Base-by-base conservation (phyloP, 129 eudicot species). In the Helianthus tuberosus region DNA sequence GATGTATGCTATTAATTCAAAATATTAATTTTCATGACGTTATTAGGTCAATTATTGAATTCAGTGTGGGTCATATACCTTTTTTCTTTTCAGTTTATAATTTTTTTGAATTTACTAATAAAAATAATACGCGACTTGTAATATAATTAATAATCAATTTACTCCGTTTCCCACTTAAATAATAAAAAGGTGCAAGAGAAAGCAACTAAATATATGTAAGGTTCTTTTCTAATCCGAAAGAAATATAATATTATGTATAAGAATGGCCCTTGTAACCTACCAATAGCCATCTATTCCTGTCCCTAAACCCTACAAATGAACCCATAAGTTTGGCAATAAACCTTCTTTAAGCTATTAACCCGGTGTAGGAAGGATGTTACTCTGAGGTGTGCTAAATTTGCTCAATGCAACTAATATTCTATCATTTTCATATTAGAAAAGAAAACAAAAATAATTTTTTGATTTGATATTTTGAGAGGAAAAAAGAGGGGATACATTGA, bases 221-320 rank as follows among this genome's bases (percentile, higher is more conserved):
- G 71, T 69, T 49, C 60, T n/a, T 9, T 51, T 51, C 3, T n/a
- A 15, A 36, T 70, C 39, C 17, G 23, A 6, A 23, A 67, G 25
- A 67, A 27, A 66, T 39, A 39, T 63, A 38, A 64, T 15, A 15
- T 12, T 12, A 44, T 5, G 48, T 43, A 66, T 43, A 66, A 16
- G 20, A 29, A n/a, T 38, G 79, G 55, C 79, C 51, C 79, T 75
- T 75, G 51, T 64, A 48, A 64, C 65, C 65, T 64, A 64, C 79
- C 65, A 64, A 64, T 75, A 52, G 79, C 46, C 79, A 49, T 54
- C 53, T 53, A 49, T 49, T 50, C 10, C 38, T 35, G 29, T 53
- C 35, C 63, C 41, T 53, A 38, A 69, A 43, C 71, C 53, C 72
- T 48, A 48, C 1, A 48, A 25, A 47, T 23, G 11, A 41, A 16